Evolutionary conservation across 495 filamentous ascomycete genomes (phyloP).

Genomic region (Neurospora sublineolata): DNA sequence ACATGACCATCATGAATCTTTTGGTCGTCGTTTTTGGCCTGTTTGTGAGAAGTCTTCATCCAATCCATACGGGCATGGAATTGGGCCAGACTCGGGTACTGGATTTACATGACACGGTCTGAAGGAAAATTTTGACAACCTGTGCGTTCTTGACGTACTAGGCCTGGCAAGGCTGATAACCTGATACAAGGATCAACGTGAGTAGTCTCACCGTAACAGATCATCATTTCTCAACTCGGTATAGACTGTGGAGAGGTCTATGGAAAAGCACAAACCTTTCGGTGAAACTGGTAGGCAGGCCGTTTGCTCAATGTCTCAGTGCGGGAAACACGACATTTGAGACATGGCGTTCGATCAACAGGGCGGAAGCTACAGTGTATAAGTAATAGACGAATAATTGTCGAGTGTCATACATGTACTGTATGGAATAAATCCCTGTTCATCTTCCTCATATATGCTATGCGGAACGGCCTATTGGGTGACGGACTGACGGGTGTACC

Average conservation of each 20-base stretch:
- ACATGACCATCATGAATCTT: not conserved
- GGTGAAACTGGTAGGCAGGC: not conserved
- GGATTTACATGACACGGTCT: not conserved
- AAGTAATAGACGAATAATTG: not conserved
- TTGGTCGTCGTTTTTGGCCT: not conserved
- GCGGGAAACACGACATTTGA: not conserved
- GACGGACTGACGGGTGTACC: not conserved
- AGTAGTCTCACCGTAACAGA: not conserved
- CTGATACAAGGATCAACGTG: not conserved
- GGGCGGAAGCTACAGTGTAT: not conserved
- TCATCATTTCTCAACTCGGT: not conserved
- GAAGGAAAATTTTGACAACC: not conserved
- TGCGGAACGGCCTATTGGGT: not conserved
- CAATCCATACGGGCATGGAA: not conserved
- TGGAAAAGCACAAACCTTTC: not conserved
- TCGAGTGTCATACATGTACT: not conserved
- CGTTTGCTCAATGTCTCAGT: not conserved
- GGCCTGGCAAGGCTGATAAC: not conserved
- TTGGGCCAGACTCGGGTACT: not conserved
- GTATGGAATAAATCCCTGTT: not conserved
- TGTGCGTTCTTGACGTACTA: not conserved
- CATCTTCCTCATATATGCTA: not conserved
- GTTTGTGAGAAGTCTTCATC: not conserved
- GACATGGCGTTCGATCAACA: not conserved
- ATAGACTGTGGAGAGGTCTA: not conserved